Conservation (phyloP, 169 alveolate species). For the Eimeria praecox region DNA sequence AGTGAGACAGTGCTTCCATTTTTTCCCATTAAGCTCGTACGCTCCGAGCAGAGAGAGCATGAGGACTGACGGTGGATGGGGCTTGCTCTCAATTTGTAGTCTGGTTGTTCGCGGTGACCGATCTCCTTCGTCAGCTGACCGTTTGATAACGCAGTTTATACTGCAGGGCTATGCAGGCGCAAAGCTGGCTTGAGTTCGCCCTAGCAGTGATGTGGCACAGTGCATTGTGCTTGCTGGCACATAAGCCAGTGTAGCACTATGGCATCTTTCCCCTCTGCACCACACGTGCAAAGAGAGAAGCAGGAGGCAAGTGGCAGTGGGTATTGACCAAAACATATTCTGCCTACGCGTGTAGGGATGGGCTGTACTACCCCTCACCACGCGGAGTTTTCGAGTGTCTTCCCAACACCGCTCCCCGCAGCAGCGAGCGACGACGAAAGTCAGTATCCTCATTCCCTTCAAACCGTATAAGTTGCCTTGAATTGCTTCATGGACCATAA, state of each 20-base stretch:
- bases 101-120: conserved; percentile 4
- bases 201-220: conserved; percentile 64
- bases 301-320: conserved; percentile 60
- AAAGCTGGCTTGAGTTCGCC: conserved; percentile 70
- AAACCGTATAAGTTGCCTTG: conserved; percentile 9
- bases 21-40: conserved; percentile 18
- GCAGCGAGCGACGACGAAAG: conserved; percentile 53
- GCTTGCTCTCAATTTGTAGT: conserved; percentile 13
- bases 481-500: neutral
- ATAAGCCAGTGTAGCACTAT: conserved; percentile 58
- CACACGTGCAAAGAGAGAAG: conserved; percentile 16
- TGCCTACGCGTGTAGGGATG: conserved; percentile 22
- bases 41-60: conserved; percentile 27
- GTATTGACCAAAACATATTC: neutral
- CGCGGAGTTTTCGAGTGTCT: conserved; percentile 17
- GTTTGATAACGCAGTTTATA: conserved; percentile 62
- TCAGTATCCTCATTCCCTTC: conserved; percentile 1
- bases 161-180: conserved; percentile 75
- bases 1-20: conserved; percentile 34
- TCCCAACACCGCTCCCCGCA: conserved; percentile 60
- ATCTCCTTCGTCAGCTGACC: conserved; percentile 48
- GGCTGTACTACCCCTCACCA: conserved; percentile 21
- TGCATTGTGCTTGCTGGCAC: conserved; percentile 60
- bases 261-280: conserved; percentile 58
- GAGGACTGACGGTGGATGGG: conserved; percentile 21